Evolutionary conservation across 306 rosid genomes (phyloP).

Genomic region (Cucurbita maxima): DNA sequence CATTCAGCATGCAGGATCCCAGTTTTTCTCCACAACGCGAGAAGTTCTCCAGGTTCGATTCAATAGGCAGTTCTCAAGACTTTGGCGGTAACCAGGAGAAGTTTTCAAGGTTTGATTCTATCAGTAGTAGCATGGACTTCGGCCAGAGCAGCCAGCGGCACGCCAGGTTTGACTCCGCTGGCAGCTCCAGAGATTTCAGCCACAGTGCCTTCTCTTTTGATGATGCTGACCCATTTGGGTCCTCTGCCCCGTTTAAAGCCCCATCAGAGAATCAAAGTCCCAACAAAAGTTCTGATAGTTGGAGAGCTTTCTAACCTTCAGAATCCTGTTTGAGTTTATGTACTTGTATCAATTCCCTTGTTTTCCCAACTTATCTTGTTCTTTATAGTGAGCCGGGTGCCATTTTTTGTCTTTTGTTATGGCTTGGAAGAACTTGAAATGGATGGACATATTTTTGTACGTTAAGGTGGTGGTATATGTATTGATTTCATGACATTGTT

Average conservation of each 20-base stretch:
- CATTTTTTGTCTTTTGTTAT: conserved; percentile 41
- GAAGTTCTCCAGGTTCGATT: neutral
- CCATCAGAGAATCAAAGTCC: conserved; percentile 51
- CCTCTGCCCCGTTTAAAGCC: conserved; percentile 79
- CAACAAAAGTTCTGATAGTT: conserved; percentile 55
- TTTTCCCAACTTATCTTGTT: conserved; percentile 24
- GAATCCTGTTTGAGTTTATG: neutral
- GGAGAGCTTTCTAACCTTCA: conserved; percentile 67
- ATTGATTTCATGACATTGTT: conserved; percentile 13
- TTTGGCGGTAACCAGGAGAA: conserved; percentile 1
- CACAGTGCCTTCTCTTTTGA: conserved; percentile 20
- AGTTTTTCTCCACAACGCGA: conserved; percentile 26
- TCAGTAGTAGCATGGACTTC: conserved; percentile 38
- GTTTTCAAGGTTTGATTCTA: conserved; percentile 41
- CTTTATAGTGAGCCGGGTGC: conserved; percentile 22
- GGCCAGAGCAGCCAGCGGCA: conserved; percentile 21
- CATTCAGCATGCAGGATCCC: conserved; percentile 37
- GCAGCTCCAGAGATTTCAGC: conserved; percentile 21
- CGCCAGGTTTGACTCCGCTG: conserved; percentile 42
- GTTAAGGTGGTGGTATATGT: conserved; percentile 22
- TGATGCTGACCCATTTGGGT: conserved; percentile 71
- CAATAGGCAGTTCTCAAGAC: too few relatives aligned
- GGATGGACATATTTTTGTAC: conserved; percentile 16
- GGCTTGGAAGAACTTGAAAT: conserved; percentile 34
- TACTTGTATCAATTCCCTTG: neutral